Percentiles rank a stretch among this genome's conserved stretches.
Evolutionary conservation across 2,329 filamentous ascomycete species (phyloP).

Genomic region (Chalaropsis thielavioides): DNA sequence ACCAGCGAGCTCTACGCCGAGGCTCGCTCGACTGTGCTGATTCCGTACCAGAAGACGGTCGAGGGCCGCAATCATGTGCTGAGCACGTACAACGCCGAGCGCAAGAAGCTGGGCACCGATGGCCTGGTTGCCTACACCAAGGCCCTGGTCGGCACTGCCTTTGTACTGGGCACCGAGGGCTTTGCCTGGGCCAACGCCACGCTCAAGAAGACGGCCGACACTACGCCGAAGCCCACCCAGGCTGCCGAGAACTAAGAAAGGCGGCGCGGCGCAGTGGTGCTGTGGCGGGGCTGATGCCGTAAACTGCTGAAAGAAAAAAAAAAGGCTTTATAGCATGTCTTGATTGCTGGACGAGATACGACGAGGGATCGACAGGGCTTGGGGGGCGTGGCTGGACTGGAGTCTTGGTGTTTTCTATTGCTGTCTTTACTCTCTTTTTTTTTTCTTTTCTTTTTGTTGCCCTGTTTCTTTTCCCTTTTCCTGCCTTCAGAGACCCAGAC

Average conservation of each 20-base stretch:
- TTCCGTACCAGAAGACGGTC: slow-evolving; percentile 47
- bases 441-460: slow-evolving; percentile 10
- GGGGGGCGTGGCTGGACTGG: too few relatives aligned
- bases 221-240: background rate
- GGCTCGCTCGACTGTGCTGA: slow-evolving; percentile 45
- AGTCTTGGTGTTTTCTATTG: too few relatives aligned
- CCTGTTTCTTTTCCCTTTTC: slow-evolving; percentile 9
- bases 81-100: slow-evolving; percentile 41
- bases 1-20: slow-evolving; percentile 54
- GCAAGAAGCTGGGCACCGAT: slow-evolving; percentile 49
- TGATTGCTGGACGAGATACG: background rate
- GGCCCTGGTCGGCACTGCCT: slow-evolving; percentile 51
- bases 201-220: slow-evolving; percentile 49
- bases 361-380: too few relatives aligned
- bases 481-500: slow-evolving; percentile 9
- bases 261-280: too few relatives aligned
- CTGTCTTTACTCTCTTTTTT: background rate
- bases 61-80: slow-evolving; percentile 49
- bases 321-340: background rate
- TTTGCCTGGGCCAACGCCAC: slow-evolving; percentile 45
- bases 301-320: background rate
- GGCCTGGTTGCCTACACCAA: slow-evolving; percentile 54
- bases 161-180: slow-evolving; percentile 52
- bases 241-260: background rate
- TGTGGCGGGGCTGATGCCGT: too few relatives aligned